Evolutionary conservation across 2,329 filamentous ascomycete genomes (phyloP), one percentile per base, ranked within the genome.

Genomic region (Arthroderma sp.): DNA sequence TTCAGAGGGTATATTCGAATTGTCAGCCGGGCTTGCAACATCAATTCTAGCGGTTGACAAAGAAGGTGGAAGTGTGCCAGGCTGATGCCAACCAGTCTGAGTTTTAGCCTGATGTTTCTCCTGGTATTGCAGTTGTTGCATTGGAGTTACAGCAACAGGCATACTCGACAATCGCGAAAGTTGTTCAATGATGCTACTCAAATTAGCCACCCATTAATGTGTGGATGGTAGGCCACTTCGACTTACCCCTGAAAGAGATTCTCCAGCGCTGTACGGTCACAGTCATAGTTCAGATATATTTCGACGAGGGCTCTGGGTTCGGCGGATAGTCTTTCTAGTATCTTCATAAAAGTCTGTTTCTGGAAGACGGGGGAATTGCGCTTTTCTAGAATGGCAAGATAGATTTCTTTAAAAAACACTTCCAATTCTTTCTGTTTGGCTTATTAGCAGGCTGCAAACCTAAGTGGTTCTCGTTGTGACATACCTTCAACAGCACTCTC

Each of bases 261-360:
- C 65, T 96, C 89, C 48, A 96, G 77, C 6, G 80, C 79, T 36
- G 86, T 87, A 48, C 89, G 77, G 57, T 96, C 93, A 65, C 91
- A 98, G 61, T 98, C 91, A 59, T 98, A 98, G 63, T 98, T 98
- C 50, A 98, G 75, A 63, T 98, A 98, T 9, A 88, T 82, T 63
- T 98, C 91, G 10, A 98, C 91, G 40, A 98, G 63, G 0, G 86
- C 88, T 52, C 85, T 77, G 1, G 89, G 85, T 59, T 98, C 91
- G 10, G 78, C 80, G 47, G 83, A 88, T 40, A 98, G 72, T 47
- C 89, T 76, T 55, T 85, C 83, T 43, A 98, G 73, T 28, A 98
- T 78, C 48, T 79, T 80, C 62, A 98, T 77, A 53, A 96, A 91
- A 58, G 89, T 87, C 44, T 91, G 77, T 64, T 96, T 98, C 60